These are phyloP conservation scores for Phialocephala subalpina DNA, from an alignment of 2,329 filamentous ascomycete species.

Conservation along the genomic window DNA sequence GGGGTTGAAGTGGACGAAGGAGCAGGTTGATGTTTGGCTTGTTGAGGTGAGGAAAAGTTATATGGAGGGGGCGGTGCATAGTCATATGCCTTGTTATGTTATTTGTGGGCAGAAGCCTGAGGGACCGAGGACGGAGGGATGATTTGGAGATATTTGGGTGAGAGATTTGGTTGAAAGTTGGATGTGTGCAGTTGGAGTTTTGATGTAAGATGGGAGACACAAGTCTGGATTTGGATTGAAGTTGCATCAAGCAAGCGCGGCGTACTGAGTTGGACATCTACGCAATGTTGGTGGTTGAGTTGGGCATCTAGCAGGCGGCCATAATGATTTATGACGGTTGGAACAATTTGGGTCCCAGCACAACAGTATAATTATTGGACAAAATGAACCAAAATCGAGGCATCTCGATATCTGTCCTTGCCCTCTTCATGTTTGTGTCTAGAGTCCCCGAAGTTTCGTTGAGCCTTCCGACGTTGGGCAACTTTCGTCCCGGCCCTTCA, in stretches of 20 bases:
- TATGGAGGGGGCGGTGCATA: conserved; percentile 48
- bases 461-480: too few relatives aligned
- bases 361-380: neutral
- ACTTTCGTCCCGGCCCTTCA: too few relatives aligned
- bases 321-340: conserved; percentile 4
- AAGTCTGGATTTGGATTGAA: neutral
- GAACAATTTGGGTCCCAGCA: neutral
- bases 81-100: conserved; percentile 64
- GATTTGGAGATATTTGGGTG: neutral
- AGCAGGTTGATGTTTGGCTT: conserved; percentile 58
- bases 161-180: neutral
- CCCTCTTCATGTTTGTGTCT: too few relatives aligned
- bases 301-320: neutral
- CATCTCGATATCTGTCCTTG: neutral
- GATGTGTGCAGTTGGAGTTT: neutral
- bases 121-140: neutral
- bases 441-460: too few relatives aligned
- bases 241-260: neutral
- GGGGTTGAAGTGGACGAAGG: conserved; percentile 55
- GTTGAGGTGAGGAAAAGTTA: conserved; percentile 58
- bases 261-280: neutral
- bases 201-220: neutral
- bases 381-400: neutral
- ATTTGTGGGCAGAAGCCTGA: conserved; percentile 61
- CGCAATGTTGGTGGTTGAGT: neutral